Evolutionary conservation across 2,329 filamentous ascomycete species (phyloP).

Genomic region (Trichoderma endophyticum): DNA sequence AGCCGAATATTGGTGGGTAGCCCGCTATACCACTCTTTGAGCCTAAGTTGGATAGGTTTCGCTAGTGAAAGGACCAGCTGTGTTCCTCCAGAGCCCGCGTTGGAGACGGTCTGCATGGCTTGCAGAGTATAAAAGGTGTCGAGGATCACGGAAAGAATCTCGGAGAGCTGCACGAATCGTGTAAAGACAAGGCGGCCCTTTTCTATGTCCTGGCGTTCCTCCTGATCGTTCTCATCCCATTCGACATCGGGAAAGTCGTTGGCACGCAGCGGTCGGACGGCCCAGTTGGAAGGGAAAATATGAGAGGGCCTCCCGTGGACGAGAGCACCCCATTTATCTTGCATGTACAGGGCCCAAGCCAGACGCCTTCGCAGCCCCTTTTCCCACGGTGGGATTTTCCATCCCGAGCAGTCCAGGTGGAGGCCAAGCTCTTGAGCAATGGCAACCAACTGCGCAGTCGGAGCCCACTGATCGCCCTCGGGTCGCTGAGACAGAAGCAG

Average conservation of each 20-base stretch:
- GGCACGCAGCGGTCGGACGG: conserved; percentile 61
- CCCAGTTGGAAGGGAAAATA: conserved; percentile 68
- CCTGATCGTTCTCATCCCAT: conserved; percentile 58
- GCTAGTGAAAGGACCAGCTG: conserved; percentile 70
- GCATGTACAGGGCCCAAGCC: conserved; percentile 90
- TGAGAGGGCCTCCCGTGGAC: conserved; percentile 85
- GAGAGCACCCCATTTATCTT: conserved; percentile 86
- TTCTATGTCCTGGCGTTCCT: conserved; percentile 63
- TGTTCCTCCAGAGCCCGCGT: conserved; percentile 66
- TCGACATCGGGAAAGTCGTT: conserved; percentile 74
- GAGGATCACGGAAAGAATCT: conserved; percentile 74
- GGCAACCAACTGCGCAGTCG: conserved; percentile 84
- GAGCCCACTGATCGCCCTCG: conserved; percentile 75
- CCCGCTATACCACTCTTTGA: conserved; percentile 77
- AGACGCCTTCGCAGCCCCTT: conserved; percentile 78
- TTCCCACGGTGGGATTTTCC: conserved; percentile 89
- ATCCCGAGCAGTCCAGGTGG: conserved; percentile 80
- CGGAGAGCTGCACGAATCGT: conserved; percentile 72
- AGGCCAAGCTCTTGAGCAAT: conserved; percentile 84
- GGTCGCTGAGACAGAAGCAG: conserved; percentile 71
- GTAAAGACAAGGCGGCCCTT: conserved; percentile 68
- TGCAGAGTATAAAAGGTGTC: conserved; percentile 79
- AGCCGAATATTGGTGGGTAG: conserved; percentile 64
- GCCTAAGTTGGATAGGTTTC: conserved; percentile 77
- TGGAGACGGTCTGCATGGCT: conserved; percentile 66